Base-by-base conservation (phyloP, 306 rosid genomes). In the Comarum palustre region DNA sequence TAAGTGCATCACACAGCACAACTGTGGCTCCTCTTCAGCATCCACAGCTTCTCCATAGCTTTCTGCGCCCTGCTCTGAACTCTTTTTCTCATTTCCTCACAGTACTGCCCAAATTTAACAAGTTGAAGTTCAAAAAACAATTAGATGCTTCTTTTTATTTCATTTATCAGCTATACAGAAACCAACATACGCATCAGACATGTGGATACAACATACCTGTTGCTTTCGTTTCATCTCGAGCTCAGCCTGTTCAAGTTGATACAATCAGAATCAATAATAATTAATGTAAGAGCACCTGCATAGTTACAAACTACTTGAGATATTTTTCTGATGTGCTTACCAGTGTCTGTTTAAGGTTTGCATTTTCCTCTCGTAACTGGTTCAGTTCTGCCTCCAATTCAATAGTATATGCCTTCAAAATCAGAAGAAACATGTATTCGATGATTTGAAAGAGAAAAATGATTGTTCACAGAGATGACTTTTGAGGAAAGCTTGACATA, bases 341-440 rank as follows among this genome's bases (percentile, higher is more conserved):
- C 97, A 93, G 78, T 19, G 92, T 85, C 32, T 87, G 92, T 77
- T 86, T 91, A 19, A 93, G 94, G 60, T 86, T 85, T 36, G 84
- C 34, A 60, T 93, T 93, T 64, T 91, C 94, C 45, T 89, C 92
- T 74, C 79, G 84, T 51, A 93, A 58, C 41, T 87, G 94, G 85
- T 89, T 91, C 69, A 91, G 76, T 75, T 91, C 98, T 41, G 92
- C 94, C 88, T 93, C 97, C 54, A 93, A 72, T 64, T 93, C 98
- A 64, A 91, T 92, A 0, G 97, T 93, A 71, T 93, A 93, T 14
- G 98, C 98, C 98, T 93, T 82, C 52, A 52, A 43, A 16, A 59
- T 7, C 15, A 55, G 8, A 6, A 5, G 4, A 15, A 6, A 16
- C 20, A 59, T 13, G 34, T 7, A 0, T 34, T 61, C 16, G 32